Conservation (phyloP, 768 basidiomycete species). For the Leccinum variicolor region DNA sequence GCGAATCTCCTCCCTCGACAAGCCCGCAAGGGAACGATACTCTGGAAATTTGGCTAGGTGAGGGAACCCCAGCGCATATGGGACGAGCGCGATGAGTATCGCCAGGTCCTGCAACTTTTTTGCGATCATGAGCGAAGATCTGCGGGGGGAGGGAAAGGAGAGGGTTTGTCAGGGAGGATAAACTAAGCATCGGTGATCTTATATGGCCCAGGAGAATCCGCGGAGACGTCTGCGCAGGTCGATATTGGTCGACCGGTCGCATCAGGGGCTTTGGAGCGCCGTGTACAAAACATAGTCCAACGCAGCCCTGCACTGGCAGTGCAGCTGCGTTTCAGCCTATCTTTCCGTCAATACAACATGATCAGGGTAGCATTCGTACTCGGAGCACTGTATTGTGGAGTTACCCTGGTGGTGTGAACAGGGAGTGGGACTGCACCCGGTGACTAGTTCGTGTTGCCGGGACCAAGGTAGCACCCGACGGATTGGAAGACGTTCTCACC, state of each 20-base stretch:
- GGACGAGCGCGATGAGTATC: slow-evolving; percentile 2
- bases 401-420: neutral
- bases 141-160: neutral
- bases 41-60: slow-evolving; percentile 16
- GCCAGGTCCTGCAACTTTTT: slow-evolving; percentile 9
- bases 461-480: neutral
- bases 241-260: neutral
- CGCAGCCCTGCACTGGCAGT: neutral
- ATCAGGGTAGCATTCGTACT: neutral
- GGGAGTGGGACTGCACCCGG: neutral
- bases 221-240: neutral
- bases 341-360: neutral
- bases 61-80: slow-evolving; percentile 9
- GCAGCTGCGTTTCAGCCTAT: neutral
- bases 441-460: neutral
- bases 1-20: slow-evolving; percentile 16
- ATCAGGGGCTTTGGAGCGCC: neutral
- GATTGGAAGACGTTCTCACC: neutral
- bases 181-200: neutral
- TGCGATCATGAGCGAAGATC: neutral
- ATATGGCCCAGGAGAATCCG: neutral
- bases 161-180: no score
- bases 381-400: neutral
- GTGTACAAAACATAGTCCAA: neutral
- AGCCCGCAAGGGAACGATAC: slow-evolving; percentile 19